phyloP scores from a whole-genome alignment of 1,284 basidiomycete genomes.

The Trametes versicolor region DNA sequence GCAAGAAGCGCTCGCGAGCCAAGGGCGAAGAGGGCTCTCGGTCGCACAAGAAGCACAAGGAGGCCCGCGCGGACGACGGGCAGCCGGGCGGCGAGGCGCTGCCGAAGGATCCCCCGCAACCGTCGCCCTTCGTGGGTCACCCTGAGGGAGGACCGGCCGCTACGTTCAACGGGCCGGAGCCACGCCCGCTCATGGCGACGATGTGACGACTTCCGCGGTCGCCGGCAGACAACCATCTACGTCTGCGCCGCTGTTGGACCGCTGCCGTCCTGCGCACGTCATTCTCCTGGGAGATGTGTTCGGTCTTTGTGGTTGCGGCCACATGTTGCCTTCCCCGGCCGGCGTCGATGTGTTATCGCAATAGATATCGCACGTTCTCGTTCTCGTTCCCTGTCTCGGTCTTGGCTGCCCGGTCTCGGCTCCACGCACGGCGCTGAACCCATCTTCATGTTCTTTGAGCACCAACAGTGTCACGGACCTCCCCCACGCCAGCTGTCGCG shows the following conservation, averaged over 20 bases:
- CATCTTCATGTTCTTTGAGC: constrained; percentile 36
- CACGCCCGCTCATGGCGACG: constrained; percentile 33
- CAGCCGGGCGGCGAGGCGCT: constrained; percentile 25
- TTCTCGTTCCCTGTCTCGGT: constrained; percentile 17
- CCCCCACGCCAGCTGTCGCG: constrained; percentile 14
- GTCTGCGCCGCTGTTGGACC: constrained; percentile 1
- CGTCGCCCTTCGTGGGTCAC: constrained; percentile 12
- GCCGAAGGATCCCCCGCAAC: constrained; percentile 26
- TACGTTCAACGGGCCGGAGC: constrained; percentile 34
- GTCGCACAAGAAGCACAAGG: constrained; percentile 50
- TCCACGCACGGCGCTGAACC: constrained; percentile 34
- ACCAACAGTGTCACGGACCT: constrained; percentile 30
- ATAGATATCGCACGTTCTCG: constrained; percentile 19
- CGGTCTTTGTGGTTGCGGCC: background rate
- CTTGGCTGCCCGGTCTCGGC: constrained; percentile 6
- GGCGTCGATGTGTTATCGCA: constrained; percentile 10
- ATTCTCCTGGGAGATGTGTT: background rate
- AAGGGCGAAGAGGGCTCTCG: constrained; percentile 44
- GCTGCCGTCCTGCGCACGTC: constrained; percentile 2
- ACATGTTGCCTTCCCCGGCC: background rate
- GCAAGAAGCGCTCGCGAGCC: constrained; percentile 38
- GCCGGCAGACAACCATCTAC: background rate
- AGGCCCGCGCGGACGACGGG: constrained; percentile 20
- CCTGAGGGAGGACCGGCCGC: constrained; percentile 26
- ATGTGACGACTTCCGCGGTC: constrained; percentile 21